Base-by-base conservation (phyloP, 2,329 filamentous ascomycete genomes). In the Pezicula neosporulosa region DNA sequence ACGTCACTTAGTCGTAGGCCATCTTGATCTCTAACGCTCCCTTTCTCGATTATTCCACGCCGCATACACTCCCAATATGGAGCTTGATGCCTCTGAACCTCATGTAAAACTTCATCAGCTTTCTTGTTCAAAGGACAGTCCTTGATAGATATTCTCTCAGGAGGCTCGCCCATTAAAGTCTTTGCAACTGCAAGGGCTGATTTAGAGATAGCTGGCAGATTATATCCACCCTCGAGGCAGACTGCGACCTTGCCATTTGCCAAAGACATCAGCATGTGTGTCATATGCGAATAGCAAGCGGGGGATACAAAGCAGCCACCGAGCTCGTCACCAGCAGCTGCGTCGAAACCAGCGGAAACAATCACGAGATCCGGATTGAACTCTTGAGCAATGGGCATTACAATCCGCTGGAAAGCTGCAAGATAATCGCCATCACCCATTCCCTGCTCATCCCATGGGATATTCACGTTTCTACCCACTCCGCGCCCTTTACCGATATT, bases 401-500 rank as follows among this genome's bases (percentile, higher is more conserved):
- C 86, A 35, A 97, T 86, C 66, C 91, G 86, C 62, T 99, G 92
- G 62, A 99, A 99, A 1, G 94, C 94, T 45, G 90, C 93, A 72
- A 99, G 83, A 68, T 99, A 99, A 68, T 99, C 94, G 4, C 90
- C 92, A 68, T 99, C 94, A 1, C 91, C 91, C 90, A 99, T 97
- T 0, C 86, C 83, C 59, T 86, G 83, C 43, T 81, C 77, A 50
- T 82, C 77, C 83, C 83, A 86, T 28, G 79, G 81, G 43, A 86
- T 86, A 61, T 86, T 86, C 67, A 86, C 73, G 64, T 86, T 86
- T 61, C 75, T 82, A 4, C 83, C 83, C 5, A 80, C 65, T 1
- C 82, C 83, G 0, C 67, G 60, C 0, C 76, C 80, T 2, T 71
- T 70, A 24, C 83, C 83, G 53, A 81, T 81, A 51, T 83, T 80